These are phyloP conservation scores for Stevia rebaudiana DNA, from an alignment of 140 eudicot genomes.

Conservation along the genomic window DNA sequence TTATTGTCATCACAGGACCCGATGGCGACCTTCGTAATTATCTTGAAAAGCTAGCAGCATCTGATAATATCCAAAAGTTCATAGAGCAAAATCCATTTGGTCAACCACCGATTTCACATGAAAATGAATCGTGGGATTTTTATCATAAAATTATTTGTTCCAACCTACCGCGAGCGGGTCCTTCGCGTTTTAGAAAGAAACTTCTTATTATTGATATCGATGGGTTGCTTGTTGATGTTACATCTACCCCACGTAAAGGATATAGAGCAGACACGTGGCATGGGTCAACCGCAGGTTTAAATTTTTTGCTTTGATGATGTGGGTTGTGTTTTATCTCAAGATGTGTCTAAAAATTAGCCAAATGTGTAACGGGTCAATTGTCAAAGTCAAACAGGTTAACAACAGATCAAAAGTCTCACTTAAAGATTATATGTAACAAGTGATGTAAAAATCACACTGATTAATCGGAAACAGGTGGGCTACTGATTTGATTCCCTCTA, in stretches of 20 bases:
- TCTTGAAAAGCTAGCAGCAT: conserved; percentile 34
- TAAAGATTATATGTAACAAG: neutral
- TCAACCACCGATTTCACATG: conserved; percentile 37
- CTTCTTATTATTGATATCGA: conserved; percentile 68
- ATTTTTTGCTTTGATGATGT: neutral
- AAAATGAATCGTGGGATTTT: conserved; percentile 52
- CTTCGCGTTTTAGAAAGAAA: conserved; percentile 37
- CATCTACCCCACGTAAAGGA: conserved; percentile 23
- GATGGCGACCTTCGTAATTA: conserved; percentile 41
- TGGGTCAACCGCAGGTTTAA: conserved; percentile 52
- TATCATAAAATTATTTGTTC: conserved; percentile 42
- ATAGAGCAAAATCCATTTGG: conserved; percentile 46
- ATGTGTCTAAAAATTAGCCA: neutral
- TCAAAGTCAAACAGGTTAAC: neutral
- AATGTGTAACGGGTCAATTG: neutral
- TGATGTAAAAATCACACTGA: too few relatives aligned
- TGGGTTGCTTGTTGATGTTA: conserved; percentile 60
- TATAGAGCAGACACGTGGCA: conserved; percentile 32
- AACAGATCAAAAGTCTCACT: neutral
- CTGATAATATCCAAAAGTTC: conserved; percentile 37
- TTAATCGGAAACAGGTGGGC: too few relatives aligned
- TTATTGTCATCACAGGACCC: conserved; percentile 37
- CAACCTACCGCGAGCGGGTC: neutral
- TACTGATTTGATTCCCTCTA: too few relatives aligned
- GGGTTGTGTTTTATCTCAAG: neutral